phyloP scores from a whole-genome alignment of 2,329 filamentous ascomycete genomes.

The Chaetomium sp. region DNA sequence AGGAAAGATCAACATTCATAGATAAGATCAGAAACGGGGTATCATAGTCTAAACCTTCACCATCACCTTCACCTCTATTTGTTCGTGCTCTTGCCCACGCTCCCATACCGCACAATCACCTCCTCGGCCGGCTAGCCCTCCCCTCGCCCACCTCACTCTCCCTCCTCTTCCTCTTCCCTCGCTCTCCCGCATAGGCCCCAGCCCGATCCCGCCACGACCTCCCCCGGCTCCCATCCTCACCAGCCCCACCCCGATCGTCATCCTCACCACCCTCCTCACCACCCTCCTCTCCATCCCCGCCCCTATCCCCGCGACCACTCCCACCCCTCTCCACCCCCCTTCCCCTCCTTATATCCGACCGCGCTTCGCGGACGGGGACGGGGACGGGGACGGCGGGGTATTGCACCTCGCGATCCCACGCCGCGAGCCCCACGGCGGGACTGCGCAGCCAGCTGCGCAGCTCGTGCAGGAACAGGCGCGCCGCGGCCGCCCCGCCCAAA shows the following conservation, averaged over 20 bases:
- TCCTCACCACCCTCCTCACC: neutral
- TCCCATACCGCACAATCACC: too few species aligned
- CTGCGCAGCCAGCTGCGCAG: constrained; percentile 80
- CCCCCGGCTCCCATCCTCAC: neutral
- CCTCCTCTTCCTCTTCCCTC: constrained; percentile 14
- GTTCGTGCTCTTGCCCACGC: neutral
- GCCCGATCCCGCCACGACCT: constrained; percentile 25
- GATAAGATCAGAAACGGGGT: neutral
- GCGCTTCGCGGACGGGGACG: neutral
- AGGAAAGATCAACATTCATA: neutral
- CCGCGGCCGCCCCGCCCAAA: constrained; percentile 71
- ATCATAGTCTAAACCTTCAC: neutral
- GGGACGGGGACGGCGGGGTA: too few species aligned
- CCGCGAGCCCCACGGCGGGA: constrained; percentile 69
- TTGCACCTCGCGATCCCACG: constrained; percentile 81
- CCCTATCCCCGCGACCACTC: too few species aligned
- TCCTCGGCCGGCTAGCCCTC: neutral
- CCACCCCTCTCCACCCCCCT: neutral
- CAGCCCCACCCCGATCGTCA: neutral
- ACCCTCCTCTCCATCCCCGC: neutral
- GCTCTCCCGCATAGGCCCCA: neutral
- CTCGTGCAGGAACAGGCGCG: constrained; percentile 81
- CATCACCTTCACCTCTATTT: neutral
- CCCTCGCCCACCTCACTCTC: neutral
- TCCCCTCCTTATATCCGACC: too few species aligned